phyloP scores from a whole-genome alignment of 768 basidiomycete genomes.

The Leucocoprinus sp. region DNA sequence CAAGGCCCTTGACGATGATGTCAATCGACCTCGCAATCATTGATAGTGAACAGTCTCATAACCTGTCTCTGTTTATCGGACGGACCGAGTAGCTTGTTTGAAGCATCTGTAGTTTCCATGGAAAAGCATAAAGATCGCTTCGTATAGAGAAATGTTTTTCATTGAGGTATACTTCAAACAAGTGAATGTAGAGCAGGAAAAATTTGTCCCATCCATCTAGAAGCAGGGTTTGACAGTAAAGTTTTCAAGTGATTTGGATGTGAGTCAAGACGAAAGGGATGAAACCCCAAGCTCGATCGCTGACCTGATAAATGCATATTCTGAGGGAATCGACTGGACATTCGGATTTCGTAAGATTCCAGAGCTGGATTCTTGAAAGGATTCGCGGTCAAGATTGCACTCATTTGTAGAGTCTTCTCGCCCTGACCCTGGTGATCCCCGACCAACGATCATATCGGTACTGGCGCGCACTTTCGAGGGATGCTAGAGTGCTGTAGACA shows the following conservation, averaged over 20 bases:
- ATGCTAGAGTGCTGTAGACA: neutral
- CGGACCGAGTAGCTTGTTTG: neutral
- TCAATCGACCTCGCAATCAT: neutral
- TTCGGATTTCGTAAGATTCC: neutral
- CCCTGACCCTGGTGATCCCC: constrained; percentile 3
- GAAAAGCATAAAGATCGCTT: no score
- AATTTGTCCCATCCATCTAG: no score
- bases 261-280: neutral
- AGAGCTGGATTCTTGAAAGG: constrained; percentile 4
- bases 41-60: neutral
- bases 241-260: no score
- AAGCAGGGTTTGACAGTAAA: no score
- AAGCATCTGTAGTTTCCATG: neutral
- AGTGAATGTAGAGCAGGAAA: no score
- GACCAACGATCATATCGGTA: constrained; percentile 4
- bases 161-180: no score
- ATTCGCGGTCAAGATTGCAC: constrained; percentile 4
- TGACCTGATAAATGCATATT: constrained; percentile 4
- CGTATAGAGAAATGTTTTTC: no score
- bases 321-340: constrained; percentile 8
- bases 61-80: neutral
- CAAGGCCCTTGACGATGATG: constrained; percentile 32
- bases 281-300: constrained; percentile 7
- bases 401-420: neutral
- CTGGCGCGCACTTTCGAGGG: neutral